Evolutionary conservation across 306 rosid species (phyloP).

Genomic region (Begonia masoniana): DNA sequence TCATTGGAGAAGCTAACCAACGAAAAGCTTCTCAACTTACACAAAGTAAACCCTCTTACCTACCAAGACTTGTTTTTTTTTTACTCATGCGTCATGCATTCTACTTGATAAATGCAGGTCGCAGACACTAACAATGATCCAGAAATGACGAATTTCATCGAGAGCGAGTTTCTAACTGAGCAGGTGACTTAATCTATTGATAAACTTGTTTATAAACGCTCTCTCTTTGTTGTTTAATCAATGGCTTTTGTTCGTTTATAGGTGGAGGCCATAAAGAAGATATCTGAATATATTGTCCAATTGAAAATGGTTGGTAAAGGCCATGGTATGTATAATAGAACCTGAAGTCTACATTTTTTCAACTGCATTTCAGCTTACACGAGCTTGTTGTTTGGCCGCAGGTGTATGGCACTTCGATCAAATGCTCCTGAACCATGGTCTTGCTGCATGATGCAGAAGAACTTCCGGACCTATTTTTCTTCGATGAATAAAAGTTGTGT

Average conservation of each 20-base stretch:
- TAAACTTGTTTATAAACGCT: not conserved
- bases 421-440: conserved; percentile 26
- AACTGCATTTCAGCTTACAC: not conserved
- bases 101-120: conserved; percentile 25
- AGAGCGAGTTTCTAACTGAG: conserved; percentile 56
- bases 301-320: conserved; percentile 89
- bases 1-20: conserved; percentile 82
- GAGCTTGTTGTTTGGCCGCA: conserved; percentile 15
- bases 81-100: not conserved
- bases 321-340: conserved; percentile 42
- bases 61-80: too few relatives aligned
- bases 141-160: conserved; percentile 64
- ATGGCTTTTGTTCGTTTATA: conserved; percentile 8
- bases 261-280: conserved; percentile 84
- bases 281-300: conserved; percentile 87
- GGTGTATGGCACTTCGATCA: conserved; percentile 99
- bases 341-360: not conserved
- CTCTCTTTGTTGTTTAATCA: not conserved
- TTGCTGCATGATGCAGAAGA: too few relatives aligned
- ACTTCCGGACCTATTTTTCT: too few relatives aligned
- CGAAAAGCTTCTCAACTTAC: conserved; percentile 70
- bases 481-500: too few relatives aligned
- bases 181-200: conserved; percentile 33
- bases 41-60: conserved; percentile 28
- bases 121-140: conserved; percentile 53